Evolutionary conservation across 306 rosid species (phyloP).

Genomic region (Boehmeria nivea): DNA sequence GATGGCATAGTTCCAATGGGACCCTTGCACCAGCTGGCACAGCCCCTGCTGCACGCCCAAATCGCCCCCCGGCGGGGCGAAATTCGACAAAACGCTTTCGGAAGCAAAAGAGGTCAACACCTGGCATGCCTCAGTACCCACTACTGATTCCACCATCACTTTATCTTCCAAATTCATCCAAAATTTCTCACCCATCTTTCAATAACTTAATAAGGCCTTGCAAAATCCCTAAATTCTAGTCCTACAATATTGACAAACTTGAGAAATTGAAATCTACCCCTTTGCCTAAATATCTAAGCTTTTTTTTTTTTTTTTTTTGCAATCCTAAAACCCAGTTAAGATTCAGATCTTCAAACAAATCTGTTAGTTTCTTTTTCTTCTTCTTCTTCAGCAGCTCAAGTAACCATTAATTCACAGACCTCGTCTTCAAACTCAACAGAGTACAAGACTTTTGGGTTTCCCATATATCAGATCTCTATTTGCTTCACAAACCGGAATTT

Average conservation of each 20-base stretch:
- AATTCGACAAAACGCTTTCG: slow-evolving; percentile 40
- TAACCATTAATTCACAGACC: slow-evolving; percentile 1
- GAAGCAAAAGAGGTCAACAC: slow-evolving; percentile 59
- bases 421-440: neutral
- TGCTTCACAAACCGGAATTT: too few species aligned
- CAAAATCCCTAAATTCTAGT: slow-evolving; percentile 15
- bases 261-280: slow-evolving; percentile 7
- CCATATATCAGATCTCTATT: slow-evolving; percentile 12
- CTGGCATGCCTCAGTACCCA: slow-evolving; percentile 76
- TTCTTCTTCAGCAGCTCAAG: neutral
- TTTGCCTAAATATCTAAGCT: neutral
- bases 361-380: too few species aligned
- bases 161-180: slow-evolving; percentile 72
- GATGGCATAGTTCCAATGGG: slow-evolving; percentile 71
- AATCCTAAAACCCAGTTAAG: too few species aligned
- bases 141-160: slow-evolving; percentile 65
- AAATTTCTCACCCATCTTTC: slow-evolving; percentile 56
- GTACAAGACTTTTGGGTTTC: slow-evolving; percentile 1
- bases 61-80: slow-evolving; percentile 38
- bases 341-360: neutral
- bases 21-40: slow-evolving; percentile 55
- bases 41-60: slow-evolving; percentile 42
- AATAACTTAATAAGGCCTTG: too few species aligned
- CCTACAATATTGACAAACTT: slow-evolving; percentile 5
- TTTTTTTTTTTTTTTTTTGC: too few species aligned